phyloP scores from a whole-genome alignment of 1,284 basidiomycete genomes.

The Ustilago tritici region DNA sequence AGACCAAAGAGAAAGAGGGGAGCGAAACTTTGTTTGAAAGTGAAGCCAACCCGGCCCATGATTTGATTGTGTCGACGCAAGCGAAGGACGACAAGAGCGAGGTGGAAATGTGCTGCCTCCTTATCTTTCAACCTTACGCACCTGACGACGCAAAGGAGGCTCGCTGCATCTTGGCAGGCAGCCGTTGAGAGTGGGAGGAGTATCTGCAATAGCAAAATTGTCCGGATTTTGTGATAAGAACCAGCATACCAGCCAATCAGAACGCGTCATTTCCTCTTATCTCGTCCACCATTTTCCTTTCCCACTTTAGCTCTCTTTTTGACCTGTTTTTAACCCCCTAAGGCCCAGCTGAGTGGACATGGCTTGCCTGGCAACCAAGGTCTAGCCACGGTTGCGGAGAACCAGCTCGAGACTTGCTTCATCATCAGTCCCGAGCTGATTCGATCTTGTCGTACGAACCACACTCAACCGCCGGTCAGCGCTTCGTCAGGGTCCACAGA shows the following conservation, averaged over 20 bases:
- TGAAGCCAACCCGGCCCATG: background rate
- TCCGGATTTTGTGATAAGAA: constrained; percentile 22
- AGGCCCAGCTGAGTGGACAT: too few relatives aligned
- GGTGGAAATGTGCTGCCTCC: constrained; percentile 1
- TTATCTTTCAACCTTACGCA: constrained; percentile 25
- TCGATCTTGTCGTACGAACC: background rate
- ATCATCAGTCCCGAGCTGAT: too few relatives aligned
- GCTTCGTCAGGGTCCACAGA: background rate
- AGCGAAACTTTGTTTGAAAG: background rate
- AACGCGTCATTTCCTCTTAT: constrained; percentile 71
- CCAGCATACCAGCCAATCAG: constrained; percentile 21
- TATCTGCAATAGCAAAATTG: constrained; percentile 10
- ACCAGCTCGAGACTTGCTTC: too few relatives aligned
- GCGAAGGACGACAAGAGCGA: background rate
- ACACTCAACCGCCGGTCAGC: background rate
- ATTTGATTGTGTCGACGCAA: background rate
- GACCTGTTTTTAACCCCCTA: background rate
- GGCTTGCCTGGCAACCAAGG: too few relatives aligned
- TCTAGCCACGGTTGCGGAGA: too few relatives aligned
- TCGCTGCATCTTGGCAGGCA: constrained; percentile 14
- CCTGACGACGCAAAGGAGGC: constrained; percentile 39
- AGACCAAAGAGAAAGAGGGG: background rate
- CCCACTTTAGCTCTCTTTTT: background rate
- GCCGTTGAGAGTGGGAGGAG: background rate
- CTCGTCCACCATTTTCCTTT: background rate